Percentiles rank a stretch among this genome's conserved stretches.
Evolutionary conservation across 495 filamentous ascomycete genomes (phyloP).

Genomic region (Clavariopsis aquatica): DNA sequence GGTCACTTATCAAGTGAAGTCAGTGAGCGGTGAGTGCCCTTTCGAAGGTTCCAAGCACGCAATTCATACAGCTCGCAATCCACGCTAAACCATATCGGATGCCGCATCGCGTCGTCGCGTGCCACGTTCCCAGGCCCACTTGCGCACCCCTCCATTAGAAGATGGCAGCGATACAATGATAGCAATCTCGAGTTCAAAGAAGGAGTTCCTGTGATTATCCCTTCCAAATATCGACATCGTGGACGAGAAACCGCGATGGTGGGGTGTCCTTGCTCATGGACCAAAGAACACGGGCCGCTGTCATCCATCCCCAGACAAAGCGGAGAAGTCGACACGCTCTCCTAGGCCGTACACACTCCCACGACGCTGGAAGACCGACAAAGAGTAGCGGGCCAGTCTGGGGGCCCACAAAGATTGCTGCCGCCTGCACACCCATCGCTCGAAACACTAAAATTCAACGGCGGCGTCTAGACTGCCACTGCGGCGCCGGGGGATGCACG

Average conservation of each 20-base stretch:
- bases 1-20: neutral
- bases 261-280: neutral
- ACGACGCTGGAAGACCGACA: neutral
- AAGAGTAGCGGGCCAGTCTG: neutral
- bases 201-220: neutral
- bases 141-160: neutral
- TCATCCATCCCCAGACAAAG: conserved; percentile 15
- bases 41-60: conserved; percentile 4
- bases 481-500: neutral
- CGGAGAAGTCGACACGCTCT: neutral
- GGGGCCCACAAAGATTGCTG: neutral
- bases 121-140: neutral
- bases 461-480: neutral
- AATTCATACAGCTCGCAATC: conserved; percentile 1
- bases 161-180: neutral
- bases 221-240: neutral
- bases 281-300: conserved; percentile 1
- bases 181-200: neutral
- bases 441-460: neutral
- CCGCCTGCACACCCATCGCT: neutral
- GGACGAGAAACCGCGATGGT: neutral
- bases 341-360: neutral
- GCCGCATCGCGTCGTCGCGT: neutral
- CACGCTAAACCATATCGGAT: neutral
- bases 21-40: conserved; percentile 7